A percentile compares a stretch with the other conserved stretches of the same genome.
These are phyloP conservation scores for Pilobolus umbonatus DNA, from an alignment of 192 early-diverging fungal species.

Conservation along the genomic window DNA sequence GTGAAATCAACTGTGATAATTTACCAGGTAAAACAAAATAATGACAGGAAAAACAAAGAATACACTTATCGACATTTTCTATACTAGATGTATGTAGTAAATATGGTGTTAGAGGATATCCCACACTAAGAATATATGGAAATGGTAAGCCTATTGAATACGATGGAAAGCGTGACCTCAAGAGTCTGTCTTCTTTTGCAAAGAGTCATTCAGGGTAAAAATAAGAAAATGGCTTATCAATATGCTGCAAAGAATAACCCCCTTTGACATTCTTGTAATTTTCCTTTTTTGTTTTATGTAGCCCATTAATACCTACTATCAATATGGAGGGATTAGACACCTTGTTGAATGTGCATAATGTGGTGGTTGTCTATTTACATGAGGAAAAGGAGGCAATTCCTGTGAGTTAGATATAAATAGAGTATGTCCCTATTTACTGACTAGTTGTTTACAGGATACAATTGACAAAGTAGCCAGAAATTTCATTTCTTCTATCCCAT, in stretches of 20 bases:
- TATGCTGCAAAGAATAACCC: neutral
- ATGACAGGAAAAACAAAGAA: neutral
- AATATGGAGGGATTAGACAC: constrained; percentile 36
- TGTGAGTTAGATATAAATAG: neutral
- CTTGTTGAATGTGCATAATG: constrained; percentile 32
- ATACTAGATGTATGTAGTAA: constrained; percentile 50
- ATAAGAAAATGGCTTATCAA: neutral
- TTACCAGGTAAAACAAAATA: constrained; percentile 33
- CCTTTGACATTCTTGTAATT: neutral
- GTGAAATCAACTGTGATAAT: constrained; percentile 79
- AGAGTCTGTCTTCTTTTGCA: constrained; percentile 17
- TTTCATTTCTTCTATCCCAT: constrained; percentile 17
- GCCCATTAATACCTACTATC: constrained; percentile 25
- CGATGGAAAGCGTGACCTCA: constrained; percentile 4
- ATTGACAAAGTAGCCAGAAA: constrained; percentile 17
- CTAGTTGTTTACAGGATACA: constrained; percentile 10
- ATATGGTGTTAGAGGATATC: constrained; percentile 71
- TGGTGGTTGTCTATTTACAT: constrained; percentile 54
- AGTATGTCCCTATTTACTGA: neutral
- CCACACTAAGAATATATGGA: constrained; percentile 72
- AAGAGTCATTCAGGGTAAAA: constrained; percentile 13
- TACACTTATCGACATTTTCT: neutral
- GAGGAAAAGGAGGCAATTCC: constrained; percentile 34
- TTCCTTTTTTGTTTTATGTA: neutral
- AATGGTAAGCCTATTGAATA: neutral